Evolutionary conservation across 371 early-diverging fungal genomes (phyloP), one percentile per base, ranked within the genome.

Genomic region (Mycotypha africana): DNA sequence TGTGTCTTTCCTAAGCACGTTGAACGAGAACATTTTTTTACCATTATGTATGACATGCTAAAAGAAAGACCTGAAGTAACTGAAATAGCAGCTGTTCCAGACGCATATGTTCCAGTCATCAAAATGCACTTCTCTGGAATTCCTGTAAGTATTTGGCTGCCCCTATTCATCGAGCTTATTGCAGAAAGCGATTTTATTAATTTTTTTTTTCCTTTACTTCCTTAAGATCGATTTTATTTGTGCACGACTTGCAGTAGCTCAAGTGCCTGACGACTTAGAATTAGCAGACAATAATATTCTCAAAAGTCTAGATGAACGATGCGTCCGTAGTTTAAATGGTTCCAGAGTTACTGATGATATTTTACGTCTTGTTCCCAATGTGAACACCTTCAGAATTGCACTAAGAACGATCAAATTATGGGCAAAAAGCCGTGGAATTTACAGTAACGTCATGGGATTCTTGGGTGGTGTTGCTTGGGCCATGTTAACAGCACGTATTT

Each of bases 401-500:
- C 74, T 99, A 12, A 78, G 99, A 10, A 93, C 93, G 55, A 90
- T 99, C 34, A 99, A 99, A 69, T 74, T 95, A 38, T 99, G 99
- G 99, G 99, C 99, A n/a, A 95, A 98, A 64, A 78, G 72, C 28
- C 82, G 97, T 32, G 89, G 83, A 2, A 82, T 99, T 33, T 99
- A 98, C 64, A 92, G 97, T 8, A 98, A 99, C 67, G 85, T 95
- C 9, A 86, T 96, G 85, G 99, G 99, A 12, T 99, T 98, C 65
- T 81, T 97, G 66, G 99, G 99, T 49, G 99, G 99, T 65, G 99
- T 99, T 12, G 97, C 99, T 2, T 99, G 99, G 97, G 99, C 99
- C 10, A 92, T 99, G 84, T 72, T 92, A 15, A 95, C 98, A 11
- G 99, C 98, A 12, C 74, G 98, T 32, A 86, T 98, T 16, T 98